phyloP scores from a whole-genome alignment of 1,284 basidiomycete genomes.

The Schizopora paradoxa region DNA sequence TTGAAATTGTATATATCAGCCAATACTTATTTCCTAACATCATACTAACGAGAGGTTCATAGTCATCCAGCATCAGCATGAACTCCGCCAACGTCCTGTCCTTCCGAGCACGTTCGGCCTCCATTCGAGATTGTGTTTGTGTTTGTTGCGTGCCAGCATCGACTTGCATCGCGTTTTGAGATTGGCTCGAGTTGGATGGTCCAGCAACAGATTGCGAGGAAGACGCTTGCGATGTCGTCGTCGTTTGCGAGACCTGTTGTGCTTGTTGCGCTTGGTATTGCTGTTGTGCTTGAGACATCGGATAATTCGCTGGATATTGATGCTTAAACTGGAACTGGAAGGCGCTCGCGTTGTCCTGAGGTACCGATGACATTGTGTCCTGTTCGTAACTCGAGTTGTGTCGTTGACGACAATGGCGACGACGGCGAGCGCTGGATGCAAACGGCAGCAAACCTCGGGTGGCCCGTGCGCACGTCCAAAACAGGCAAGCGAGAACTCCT shows the following conservation, averaged over 20 bases:
- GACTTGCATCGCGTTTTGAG: constrained; percentile 15
- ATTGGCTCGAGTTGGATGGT: constrained; percentile 11
- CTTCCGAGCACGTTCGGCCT: constrained; percentile 80
- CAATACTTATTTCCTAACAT: neutral
- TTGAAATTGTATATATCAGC: neutral
- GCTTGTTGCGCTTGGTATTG: constrained; percentile 9
- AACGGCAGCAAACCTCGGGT: too few species aligned
- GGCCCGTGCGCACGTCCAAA: too few species aligned
- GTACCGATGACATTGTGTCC: too few species aligned
- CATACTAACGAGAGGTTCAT: constrained; percentile 81
- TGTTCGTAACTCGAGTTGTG: too few species aligned
- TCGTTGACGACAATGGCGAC: too few species aligned
- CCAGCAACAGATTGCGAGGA: neutral
- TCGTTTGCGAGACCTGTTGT: constrained; percentile 5
- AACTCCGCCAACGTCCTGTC: constrained; percentile 92
- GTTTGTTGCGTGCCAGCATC: too few species aligned
- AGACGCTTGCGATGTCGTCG: neutral
- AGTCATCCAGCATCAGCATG: constrained; percentile 93
- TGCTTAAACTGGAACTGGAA: constrained; percentile 15
- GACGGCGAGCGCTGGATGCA: too few species aligned
- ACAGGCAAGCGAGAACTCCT: too few species aligned
- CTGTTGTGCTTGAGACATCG: constrained; percentile 14
- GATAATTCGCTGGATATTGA: constrained; percentile 8
- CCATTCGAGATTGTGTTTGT: constrained; percentile 54
- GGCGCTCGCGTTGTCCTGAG: too few species aligned